phyloP scores from a whole-genome alignment of 164 flowering plant genomes.

The Nymphaea colorata region DNA sequence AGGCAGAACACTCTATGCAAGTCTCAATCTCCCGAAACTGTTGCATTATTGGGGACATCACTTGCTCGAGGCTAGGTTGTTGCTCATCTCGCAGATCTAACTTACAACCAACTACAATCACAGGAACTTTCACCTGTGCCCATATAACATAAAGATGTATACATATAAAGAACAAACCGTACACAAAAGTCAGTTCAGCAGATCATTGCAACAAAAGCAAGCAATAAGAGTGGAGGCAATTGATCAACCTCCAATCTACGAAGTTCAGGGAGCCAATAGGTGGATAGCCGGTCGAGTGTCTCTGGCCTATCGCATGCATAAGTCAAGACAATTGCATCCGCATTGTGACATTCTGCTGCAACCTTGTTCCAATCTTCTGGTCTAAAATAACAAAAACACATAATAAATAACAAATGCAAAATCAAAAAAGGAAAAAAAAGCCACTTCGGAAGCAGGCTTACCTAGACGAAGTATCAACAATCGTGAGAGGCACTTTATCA shows the following conservation, averaged over 20 bases:
- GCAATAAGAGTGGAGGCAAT: background rate
- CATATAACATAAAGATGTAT: background rate
- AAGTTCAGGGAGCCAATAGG: conserved; percentile 90
- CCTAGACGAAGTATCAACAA: conserved; percentile 78
- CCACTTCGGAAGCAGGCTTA: conserved; percentile 2
- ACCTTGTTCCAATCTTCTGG: conserved; percentile 49
- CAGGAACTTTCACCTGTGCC: conserved; percentile 44
- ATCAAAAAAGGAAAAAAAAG: background rate
- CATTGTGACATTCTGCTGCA: conserved; percentile 60
- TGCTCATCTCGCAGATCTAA: conserved; percentile 82
- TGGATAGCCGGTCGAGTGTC: conserved; percentile 64
- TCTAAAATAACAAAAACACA: conserved; percentile 17
- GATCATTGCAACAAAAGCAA: background rate
- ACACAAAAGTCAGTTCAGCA: background rate
- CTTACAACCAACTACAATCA: conserved; percentile 68
- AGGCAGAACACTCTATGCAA: conserved; percentile 90
- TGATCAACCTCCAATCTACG: conserved; percentile 61
- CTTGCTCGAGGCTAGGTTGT: conserved; percentile 57
- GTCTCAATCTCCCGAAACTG: conserved; percentile 97
- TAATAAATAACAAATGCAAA: background rate
- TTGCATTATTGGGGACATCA: conserved; percentile 97
- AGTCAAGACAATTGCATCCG: conserved; percentile 90
- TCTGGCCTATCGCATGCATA: conserved; percentile 82
- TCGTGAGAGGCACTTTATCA: conserved; percentile 66
- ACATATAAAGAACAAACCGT: background rate